Evolutionary conservation across 2,329 filamentous ascomycete genomes (phyloP).

Genomic region (Cordyceps cateniannulata): DNA sequence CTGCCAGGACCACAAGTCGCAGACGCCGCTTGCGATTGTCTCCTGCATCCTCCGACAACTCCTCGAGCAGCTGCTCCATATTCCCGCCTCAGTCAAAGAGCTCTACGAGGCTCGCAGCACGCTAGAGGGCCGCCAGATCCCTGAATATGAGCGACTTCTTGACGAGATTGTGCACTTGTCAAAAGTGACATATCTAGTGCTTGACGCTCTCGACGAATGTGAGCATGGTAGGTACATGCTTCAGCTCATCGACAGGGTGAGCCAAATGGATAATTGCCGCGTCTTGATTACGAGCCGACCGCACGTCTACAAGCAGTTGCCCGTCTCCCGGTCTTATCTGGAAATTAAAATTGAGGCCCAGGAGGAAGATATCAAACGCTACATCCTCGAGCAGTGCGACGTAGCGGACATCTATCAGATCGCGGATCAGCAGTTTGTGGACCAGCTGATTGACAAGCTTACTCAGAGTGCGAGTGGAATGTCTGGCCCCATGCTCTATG

Average conservation of each 20-base stretch:
- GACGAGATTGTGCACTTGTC: not conserved
- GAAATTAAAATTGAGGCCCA: not conserved
- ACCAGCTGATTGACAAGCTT: conserved; percentile 20
- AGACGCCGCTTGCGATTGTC: conserved; percentile 17
- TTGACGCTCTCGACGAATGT: not conserved
- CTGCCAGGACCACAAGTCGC: conserved; percentile 22
- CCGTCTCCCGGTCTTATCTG: not conserved
- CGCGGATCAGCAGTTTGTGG: conserved; percentile 19
- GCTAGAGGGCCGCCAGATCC: not conserved
- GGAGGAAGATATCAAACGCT: conserved; percentile 18
- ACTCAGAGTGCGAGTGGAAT: conserved; percentile 21
- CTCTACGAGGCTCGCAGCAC: conserved; percentile 17
- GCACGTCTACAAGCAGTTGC: not conserved
- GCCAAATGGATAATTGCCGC: not conserved
- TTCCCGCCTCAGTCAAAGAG: conserved; percentile 19
- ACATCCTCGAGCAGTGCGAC: conserved; percentile 16
- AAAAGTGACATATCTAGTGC: not conserved
- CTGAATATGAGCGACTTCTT: not conserved
- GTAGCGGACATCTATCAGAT: conserved; percentile 16
- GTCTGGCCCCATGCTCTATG: conserved; percentile 14
- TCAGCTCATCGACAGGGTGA: not conserved
- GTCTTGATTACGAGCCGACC: not conserved
- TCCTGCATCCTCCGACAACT: conserved; percentile 22
- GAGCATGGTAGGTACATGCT: not conserved
- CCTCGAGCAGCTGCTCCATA: conserved; percentile 10